A percentile compares a stretch with the other conserved stretches of the same genome.
Conservation (phyloP, 2,329 filamentous ascomycete genomes). For the Talaromyces sp. region DNA sequence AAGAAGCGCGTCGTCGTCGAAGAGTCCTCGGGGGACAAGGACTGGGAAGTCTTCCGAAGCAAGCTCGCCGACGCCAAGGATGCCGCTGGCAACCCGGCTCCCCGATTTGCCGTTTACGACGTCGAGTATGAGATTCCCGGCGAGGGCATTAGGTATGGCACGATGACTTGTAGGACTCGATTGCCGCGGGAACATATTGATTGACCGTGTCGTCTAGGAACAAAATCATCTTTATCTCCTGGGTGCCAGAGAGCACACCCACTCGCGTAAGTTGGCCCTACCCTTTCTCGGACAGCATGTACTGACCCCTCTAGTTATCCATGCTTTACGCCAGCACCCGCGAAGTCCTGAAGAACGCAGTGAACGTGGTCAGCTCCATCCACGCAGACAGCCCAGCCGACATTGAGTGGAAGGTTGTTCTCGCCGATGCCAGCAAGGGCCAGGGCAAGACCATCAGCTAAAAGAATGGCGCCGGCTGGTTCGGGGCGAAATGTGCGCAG, state of each 20-base stretch:
- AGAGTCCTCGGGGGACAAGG: conserved; percentile 38
- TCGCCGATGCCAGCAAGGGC: conserved; percentile 37
- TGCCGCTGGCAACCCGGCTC: conserved; percentile 38
- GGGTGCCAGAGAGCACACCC: conserved; percentile 38
- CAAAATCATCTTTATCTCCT: conserved; percentile 51
- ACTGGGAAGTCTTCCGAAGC: conserved; percentile 46
- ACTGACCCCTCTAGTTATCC: conserved; percentile 30
- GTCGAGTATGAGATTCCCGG: conserved; percentile 46
- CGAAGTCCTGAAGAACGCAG: conserved; percentile 45
- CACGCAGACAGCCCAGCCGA: conserved; percentile 40
- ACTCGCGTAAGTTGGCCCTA: conserved; percentile 32
- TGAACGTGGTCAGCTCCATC: conserved; percentile 47
- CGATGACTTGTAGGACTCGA: not conserved
- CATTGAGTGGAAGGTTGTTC: conserved; percentile 39
- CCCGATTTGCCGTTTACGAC: conserved; percentile 49
- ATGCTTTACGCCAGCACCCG: conserved; percentile 50
- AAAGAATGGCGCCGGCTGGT: conserved; percentile 27
- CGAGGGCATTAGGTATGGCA: conserved; percentile 45
- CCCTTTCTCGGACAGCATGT: not conserved
- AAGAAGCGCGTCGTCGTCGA: conserved; percentile 48
- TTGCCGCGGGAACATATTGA: not conserved
- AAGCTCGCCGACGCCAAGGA: conserved; percentile 42
- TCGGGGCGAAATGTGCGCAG: conserved; percentile 17
- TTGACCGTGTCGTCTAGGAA: conserved; percentile 28
- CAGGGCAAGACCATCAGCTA: conserved; percentile 35